phyloP scores from a whole-genome alignment of 805 yeast species.

The Teunomyces panamensis region DNA sequence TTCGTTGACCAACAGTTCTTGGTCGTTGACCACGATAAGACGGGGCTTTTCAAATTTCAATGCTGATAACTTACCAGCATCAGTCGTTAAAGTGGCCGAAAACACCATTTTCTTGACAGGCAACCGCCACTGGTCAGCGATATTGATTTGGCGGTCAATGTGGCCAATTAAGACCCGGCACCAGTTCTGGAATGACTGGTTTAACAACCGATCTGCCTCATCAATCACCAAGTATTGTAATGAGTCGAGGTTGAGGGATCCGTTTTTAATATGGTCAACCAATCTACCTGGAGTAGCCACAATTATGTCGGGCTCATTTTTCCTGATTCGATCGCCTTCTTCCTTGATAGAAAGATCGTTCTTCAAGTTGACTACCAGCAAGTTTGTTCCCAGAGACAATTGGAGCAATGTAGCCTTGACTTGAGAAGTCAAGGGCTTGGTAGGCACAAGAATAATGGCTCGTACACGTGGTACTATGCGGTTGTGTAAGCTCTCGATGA shows the following conservation, averaged over 20 bases:
- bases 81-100: slow-evolving; percentile 92
- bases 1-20: slow-evolving; percentile 45
- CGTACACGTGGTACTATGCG: slow-evolving; percentile 71
- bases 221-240: slow-evolving; percentile 68
- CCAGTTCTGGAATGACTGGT: slow-evolving; percentile 95
- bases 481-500: slow-evolving; percentile 61
- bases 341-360: slow-evolving; percentile 53
- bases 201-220: slow-evolving; percentile 79
- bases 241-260: slow-evolving; percentile 45
- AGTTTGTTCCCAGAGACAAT: slow-evolving; percentile 63
- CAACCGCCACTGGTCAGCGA: slow-evolving; percentile 32
- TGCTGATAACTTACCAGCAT: slow-evolving; percentile 79
- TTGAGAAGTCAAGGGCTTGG: slow-evolving; percentile 82
- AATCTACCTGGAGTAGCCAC: slow-evolving; percentile 78
- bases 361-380: slow-evolving; percentile 61
- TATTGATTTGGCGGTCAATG: slow-evolving; percentile 22
- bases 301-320: slow-evolving; percentile 60
- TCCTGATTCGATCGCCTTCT: slow-evolving; percentile 53
- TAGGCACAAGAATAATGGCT: slow-evolving; percentile 83
- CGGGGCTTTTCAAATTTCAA: slow-evolving; percentile 71
- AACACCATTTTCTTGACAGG: slow-evolving; percentile 66
- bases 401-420: slow-evolving; percentile 63
- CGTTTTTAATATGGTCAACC: slow-evolving; percentile 63
- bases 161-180: slow-evolving; percentile 50
- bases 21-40: slow-evolving; percentile 67